These are phyloP conservation scores for Blastobotrys petasosporus DNA, from an alignment of 1,139 yeast species.

Conservation along the genomic window DNA sequence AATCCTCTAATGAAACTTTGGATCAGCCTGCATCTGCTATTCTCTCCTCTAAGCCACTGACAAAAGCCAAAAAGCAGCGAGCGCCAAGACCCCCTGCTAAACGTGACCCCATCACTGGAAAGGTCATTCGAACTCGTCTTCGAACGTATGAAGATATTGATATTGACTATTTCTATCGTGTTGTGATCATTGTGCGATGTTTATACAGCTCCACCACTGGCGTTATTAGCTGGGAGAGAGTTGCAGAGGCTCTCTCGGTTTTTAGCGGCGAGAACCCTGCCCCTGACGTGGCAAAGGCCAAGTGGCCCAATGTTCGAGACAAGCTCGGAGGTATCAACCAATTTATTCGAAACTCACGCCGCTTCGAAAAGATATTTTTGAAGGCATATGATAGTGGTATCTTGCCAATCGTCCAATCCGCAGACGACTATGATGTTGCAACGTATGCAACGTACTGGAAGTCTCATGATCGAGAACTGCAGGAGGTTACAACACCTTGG, in stretches of 20 bases:
- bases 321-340: conserved; percentile 50
- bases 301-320: conserved; percentile 59
- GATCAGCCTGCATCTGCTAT: neutral
- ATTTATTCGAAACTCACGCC: conserved; percentile 46
- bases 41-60: neutral
- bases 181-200: conserved; percentile 59
- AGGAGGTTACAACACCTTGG: conserved; percentile 29
- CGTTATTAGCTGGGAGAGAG: conserved; percentile 52
- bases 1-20: neutral
- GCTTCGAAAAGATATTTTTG: conserved; percentile 55
- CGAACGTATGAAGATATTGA: conserved; percentile 32
- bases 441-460: conserved; percentile 55
- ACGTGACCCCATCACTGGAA: conserved; percentile 9
- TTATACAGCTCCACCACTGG: conserved; percentile 39
- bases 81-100: neutral
- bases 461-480: conserved; percentile 39
- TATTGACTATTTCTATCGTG: conserved; percentile 46
- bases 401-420: conserved; percentile 39
- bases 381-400: conserved; percentile 47
- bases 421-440: conserved; percentile 44
- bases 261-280: conserved; percentile 24
- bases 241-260: conserved; percentile 42
- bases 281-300: conserved; percentile 41
- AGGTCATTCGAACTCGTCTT: conserved; percentile 22
- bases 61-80: neutral